Percentiles rank a stretch among this genome's conserved stretches.
Conservation (phyloP, 345 rosid species). For the Arabidopsis suecica region DNA sequence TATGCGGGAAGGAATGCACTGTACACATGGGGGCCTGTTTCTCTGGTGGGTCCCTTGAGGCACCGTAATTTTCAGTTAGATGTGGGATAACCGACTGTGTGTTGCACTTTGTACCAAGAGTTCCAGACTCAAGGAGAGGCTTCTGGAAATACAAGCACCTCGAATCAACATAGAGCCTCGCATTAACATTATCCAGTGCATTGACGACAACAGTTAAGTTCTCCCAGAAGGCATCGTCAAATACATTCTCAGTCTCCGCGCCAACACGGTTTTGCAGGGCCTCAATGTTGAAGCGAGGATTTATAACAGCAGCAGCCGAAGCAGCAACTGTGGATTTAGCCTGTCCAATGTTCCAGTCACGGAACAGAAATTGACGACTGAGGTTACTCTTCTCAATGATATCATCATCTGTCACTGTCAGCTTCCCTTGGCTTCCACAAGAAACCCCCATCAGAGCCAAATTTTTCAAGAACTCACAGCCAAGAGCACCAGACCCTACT, state of each 20-base stretch:
- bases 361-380: constrained; percentile 96
- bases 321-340: constrained; percentile 99
- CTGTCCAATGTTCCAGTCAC: constrained; percentile 99
- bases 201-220: constrained; percentile 79
- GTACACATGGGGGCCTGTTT: constrained; percentile 99
- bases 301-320: constrained; percentile 82
- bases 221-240: constrained; percentile 93
- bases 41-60: constrained; percentile 99
- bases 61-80: constrained; percentile 97
- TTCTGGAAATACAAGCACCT: constrained; percentile 98
- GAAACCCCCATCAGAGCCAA: constrained; percentile 96
- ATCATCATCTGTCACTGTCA: constrained; percentile 98
- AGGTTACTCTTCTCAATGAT: constrained; percentile 99
- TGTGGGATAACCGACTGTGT: constrained; percentile 99
- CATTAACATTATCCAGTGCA: constrained; percentile 96
- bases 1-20: constrained; percentile 98
- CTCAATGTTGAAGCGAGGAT: constrained; percentile 73
- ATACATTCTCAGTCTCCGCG: constrained; percentile 93
- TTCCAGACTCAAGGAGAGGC: constrained; percentile 99
- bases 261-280: constrained; percentile 96
- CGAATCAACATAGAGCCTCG: constrained; percentile 95
- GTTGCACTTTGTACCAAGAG: constrained; percentile 97
- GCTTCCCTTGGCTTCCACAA: constrained; percentile 79
- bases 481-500: constrained; percentile 98
- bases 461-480: constrained; percentile 97